Conservation (phyloP, 2,329 filamentous ascomycete species). For the Drechslera avenae region DNA sequence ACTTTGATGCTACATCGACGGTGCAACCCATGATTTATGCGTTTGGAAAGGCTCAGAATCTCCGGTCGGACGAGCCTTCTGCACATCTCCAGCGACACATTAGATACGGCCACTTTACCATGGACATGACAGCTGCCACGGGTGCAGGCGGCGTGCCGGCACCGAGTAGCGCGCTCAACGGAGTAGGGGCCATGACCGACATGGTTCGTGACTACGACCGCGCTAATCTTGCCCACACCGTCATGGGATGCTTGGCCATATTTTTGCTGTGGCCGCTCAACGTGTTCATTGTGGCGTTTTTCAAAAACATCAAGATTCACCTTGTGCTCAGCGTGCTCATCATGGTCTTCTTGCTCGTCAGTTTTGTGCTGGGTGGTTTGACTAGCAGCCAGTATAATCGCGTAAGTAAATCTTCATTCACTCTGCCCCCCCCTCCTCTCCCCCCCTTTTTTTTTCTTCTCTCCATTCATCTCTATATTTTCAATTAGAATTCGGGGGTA, state of each 20-base stretch:
- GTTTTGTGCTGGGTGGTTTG: conserved; percentile 51
- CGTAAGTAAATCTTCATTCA: conserved; percentile 40
- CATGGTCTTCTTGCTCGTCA: conserved; percentile 45
- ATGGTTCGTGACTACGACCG: conserved; percentile 35
- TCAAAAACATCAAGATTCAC: conserved; percentile 51
- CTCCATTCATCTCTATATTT: no score
- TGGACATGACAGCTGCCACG: conserved; percentile 49
- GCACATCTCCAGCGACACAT: conserved; percentile 47
- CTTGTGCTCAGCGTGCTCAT: conserved; percentile 48
- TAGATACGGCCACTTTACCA: conserved; percentile 49
- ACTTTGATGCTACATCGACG: conserved; percentile 39
- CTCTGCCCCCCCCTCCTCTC: neutral
- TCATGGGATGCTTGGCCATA: conserved; percentile 41
- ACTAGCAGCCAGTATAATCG: conserved; percentile 49
- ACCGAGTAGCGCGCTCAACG: conserved; percentile 19
- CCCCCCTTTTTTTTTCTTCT: neutral
- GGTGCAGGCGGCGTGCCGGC: conserved; percentile 44
- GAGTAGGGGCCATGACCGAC: conserved; percentile 31
- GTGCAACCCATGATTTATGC: conserved; percentile 51
- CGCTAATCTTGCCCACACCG: conserved; percentile 37
- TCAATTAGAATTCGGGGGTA: no score
- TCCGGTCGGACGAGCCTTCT: conserved; percentile 36
- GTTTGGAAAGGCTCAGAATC: conserved; percentile 42
- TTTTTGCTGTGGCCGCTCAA: conserved; percentile 43
- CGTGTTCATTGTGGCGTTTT: conserved; percentile 45